phyloP scores from a whole-genome alignment of 331 rosid genomes.

The Prunus yedoensis region DNA sequence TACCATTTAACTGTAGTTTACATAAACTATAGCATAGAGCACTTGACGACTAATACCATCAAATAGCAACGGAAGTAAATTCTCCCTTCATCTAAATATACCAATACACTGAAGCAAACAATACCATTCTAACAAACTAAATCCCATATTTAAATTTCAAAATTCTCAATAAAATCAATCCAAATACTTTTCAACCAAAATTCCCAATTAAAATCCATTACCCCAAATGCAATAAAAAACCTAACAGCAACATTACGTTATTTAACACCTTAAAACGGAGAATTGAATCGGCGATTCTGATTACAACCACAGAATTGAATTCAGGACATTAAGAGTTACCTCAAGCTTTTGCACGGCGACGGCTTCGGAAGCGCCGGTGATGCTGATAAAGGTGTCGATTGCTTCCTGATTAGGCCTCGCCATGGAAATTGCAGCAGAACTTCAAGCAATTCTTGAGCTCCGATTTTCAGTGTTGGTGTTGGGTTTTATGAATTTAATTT shows the following conservation, averaged over 20 bases:
- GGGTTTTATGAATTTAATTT: neutral
- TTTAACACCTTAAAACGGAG: neutral
- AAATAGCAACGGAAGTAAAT: neutral
- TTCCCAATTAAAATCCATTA: conserved; percentile 5
- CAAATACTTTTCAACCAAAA: neutral
- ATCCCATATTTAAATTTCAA: neutral
- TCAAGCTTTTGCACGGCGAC: conserved; percentile 64
- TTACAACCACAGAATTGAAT: neutral
- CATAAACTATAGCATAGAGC: neutral
- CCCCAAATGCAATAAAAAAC: conserved; percentile 30
- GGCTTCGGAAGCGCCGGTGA: conserved; percentile 69
- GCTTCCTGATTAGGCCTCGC: conserved; percentile 78
- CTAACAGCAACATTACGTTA: conserved; percentile 18
- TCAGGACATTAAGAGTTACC: conserved; percentile 32
- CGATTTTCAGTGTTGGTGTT: conserved; percentile 18
- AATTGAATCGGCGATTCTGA: conserved; percentile 8
- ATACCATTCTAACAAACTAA: neutral
- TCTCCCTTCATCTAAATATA: neutral
- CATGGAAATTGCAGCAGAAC: conserved; percentile 53
- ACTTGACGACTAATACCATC: neutral
- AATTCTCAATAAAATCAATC: neutral
- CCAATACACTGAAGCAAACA: neutral
- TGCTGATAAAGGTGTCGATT: conserved; percentile 69
- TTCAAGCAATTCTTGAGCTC: conserved; percentile 21
- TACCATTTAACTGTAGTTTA: neutral